Base-by-base conservation (phyloP, 805 yeast genomes). In the Cyberlindnera maritima region DNA sequence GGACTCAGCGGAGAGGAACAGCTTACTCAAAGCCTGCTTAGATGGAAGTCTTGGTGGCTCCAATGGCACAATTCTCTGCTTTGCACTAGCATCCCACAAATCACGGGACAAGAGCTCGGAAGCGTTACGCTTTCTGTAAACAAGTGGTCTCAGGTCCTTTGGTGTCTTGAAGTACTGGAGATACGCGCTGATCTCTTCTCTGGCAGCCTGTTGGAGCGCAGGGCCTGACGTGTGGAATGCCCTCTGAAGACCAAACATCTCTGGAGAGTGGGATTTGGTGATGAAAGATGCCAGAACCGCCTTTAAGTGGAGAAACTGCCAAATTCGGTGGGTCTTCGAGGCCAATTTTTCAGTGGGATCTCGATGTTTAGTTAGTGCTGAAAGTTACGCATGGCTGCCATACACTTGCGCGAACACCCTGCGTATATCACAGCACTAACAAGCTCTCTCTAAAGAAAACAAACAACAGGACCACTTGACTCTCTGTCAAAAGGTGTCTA, bases 91-190 rank as follows among this genome's bases (percentile, higher is more conserved):
- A 50, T 71, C 72, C 58, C 68, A 68, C 29, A 69, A 38, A 49
- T 70, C 74, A 66, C 70, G 65, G 11, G 71, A 61, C 33, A 70
- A 44, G 36, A 72, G 53, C 41, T 56, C 64, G 25, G 67, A 61
- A 2, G 72, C 64, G 51, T 72, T 71, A 45, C 63, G 68, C 32
- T 68, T 65, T 55, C 74, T 67, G 55, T 72, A 71, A 21, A 72
- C 66, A 39, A 65, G 58, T 6, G 73, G 71, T 57, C 66, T 69
- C 26, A 68, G 42, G 3, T 58, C 47, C 36, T 56, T 61, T 25
- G 62, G 58, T 2, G 72, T 66, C 33, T 60, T 60, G 54, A 64
- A 64, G 52, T 65, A 72, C 18, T 57, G 54, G 43, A 66, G 61
- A 44, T 60, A 69, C 1, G 64, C 56, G 3, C 62, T 61, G n/a